Percentiles rank a stretch among this genome's conserved stretches.
phyloP scores from a whole-genome alignment of 1,284 basidiomycete species.

The Ceratobasidium sp. region DNA sequence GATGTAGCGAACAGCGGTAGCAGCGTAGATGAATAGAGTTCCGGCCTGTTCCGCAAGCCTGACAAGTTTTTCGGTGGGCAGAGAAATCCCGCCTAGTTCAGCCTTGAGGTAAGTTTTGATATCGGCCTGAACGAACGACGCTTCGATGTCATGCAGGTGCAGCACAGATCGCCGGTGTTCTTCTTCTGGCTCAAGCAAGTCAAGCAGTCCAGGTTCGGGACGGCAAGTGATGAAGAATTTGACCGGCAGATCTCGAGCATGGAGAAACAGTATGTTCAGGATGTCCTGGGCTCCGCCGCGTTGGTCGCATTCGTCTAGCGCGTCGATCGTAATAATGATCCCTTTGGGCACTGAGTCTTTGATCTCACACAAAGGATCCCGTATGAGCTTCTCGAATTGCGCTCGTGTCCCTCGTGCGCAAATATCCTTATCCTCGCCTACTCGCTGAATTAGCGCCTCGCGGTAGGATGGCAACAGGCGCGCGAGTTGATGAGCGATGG shows the following conservation, averaged over 20 bases:
- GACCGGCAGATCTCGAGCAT: not conserved
- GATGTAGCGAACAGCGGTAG: too few relatives aligned
- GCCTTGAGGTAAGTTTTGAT: too few relatives aligned
- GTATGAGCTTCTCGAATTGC: slow-evolving; percentile 37
- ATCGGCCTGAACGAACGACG: too few relatives aligned
- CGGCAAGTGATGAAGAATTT: not conserved
- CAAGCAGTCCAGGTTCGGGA: not conserved
- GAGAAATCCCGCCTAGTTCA: too few relatives aligned
- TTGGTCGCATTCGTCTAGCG: not conserved
- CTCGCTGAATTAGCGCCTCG: not conserved
- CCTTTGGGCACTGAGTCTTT: not conserved
- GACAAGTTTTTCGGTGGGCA: too few relatives aligned
- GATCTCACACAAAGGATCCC: slow-evolving; percentile 15
- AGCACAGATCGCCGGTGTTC: too few relatives aligned
- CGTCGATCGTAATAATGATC: slow-evolving; percentile 11
- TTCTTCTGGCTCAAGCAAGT: too few relatives aligned
- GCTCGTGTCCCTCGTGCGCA: not conserved
- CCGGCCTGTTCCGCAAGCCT: too few relatives aligned
- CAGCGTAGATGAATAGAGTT: too few relatives aligned
- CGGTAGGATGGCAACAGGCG: not conserved
- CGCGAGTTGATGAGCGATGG: slow-evolving; percentile 43
- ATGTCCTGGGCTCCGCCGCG: not conserved
- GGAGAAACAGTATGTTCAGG: not conserved
- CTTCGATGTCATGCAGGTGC: too few relatives aligned
- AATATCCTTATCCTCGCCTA: not conserved